Conservation (phyloP, 208 protist genomes). For the Trypanosoma mega region DNA sequence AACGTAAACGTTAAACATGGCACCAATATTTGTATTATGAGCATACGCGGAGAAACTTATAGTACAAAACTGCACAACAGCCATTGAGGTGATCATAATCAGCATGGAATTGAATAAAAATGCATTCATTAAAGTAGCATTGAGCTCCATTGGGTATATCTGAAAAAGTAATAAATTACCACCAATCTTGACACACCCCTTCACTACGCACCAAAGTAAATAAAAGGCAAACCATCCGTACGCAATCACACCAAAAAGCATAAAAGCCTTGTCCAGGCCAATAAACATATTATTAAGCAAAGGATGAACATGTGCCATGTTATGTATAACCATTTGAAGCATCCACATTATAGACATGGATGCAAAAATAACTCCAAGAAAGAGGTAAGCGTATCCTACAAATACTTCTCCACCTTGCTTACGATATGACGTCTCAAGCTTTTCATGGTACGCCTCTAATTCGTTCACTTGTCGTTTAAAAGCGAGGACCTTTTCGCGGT, state of each 20-base stretch:
- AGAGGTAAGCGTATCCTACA: slow-evolving; percentile 38
- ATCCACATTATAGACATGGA: slow-evolving; percentile 78
- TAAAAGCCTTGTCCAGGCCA: slow-evolving; percentile 64
- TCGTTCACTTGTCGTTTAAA: slow-evolving; percentile 77
- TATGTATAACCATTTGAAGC: slow-evolving; percentile 86
- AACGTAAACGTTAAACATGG: slow-evolving; percentile 54
- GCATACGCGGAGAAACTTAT: slow-evolving; percentile 84
- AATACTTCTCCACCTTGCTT: slow-evolving; percentile 60
- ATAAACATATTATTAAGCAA: slow-evolving; percentile 80
- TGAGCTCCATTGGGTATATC: slow-evolving; percentile 74
- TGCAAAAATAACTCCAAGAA: slow-evolving; percentile 40
- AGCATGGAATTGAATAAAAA: slow-evolving; percentile 94
- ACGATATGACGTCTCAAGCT: slow-evolving; percentile 74
- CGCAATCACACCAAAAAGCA: slow-evolving; percentile 79
- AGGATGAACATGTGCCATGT: slow-evolving; percentile 52
- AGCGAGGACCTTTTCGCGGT: slow-evolving; percentile 58
- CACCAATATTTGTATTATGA: slow-evolving; percentile 41
- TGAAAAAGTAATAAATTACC: slow-evolving; percentile 56
- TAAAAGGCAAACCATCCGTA: slow-evolving; percentile 91
- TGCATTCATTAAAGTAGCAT: slow-evolving; percentile 91
- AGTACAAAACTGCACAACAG: slow-evolving; percentile 90
- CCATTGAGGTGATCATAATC: slow-evolving; percentile 83
- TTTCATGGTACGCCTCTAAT: slow-evolving; percentile 66
- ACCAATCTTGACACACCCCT: slow-evolving; percentile 88
- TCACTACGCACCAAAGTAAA: slow-evolving; percentile 81